Conservation (phyloP, 192 early-diverging fungal species). For the Tieghemiomyces parasiticus region DNA sequence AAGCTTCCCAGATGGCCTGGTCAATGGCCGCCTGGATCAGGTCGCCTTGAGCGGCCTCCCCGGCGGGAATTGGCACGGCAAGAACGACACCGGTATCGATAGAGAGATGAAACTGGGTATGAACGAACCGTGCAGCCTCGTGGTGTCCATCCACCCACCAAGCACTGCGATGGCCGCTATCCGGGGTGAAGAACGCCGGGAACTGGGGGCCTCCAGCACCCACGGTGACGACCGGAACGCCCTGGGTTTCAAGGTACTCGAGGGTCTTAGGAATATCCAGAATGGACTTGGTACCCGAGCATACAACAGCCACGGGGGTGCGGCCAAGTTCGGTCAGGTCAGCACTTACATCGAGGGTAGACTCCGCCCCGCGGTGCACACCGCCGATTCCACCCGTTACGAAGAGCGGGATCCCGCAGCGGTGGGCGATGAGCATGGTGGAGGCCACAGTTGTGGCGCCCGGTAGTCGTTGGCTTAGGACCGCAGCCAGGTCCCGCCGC, state of each 20-base stretch:
- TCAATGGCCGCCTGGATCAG: constrained; percentile 56
- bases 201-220: constrained; percentile 49
- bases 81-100: constrained; percentile 71
- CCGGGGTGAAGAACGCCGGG: constrained; percentile 83
- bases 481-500: constrained; percentile 65
- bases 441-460: constrained; percentile 90
- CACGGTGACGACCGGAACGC: constrained; percentile 76
- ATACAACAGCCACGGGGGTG: constrained; percentile 89
- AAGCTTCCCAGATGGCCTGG: constrained; percentile 52
- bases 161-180: constrained; percentile 38
- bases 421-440: constrained; percentile 78
- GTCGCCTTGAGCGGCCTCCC: constrained; percentile 39
- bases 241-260: constrained; percentile 85
- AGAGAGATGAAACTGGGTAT: constrained; percentile 40
- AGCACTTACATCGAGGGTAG: constrained; percentile 75
- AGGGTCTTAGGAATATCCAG: constrained; percentile 84
- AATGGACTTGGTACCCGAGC: constrained; percentile 94
- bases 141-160: constrained; percentile 22
- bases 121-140: constrained; percentile 27
- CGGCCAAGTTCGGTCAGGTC: constrained; percentile 83
- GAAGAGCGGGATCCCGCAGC: constrained; percentile 78
- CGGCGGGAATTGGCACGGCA: constrained; percentile 74
- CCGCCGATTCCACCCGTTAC: constrained; percentile 97
- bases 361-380: constrained; percentile 71
- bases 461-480: constrained; percentile 46